Percentiles rank a stretch among this genome's conserved stretches.
These are phyloP conservation scores for Dunaliella salina DNA, from an alignment of 163 green algal species.

Conservation along the genomic window DNA sequence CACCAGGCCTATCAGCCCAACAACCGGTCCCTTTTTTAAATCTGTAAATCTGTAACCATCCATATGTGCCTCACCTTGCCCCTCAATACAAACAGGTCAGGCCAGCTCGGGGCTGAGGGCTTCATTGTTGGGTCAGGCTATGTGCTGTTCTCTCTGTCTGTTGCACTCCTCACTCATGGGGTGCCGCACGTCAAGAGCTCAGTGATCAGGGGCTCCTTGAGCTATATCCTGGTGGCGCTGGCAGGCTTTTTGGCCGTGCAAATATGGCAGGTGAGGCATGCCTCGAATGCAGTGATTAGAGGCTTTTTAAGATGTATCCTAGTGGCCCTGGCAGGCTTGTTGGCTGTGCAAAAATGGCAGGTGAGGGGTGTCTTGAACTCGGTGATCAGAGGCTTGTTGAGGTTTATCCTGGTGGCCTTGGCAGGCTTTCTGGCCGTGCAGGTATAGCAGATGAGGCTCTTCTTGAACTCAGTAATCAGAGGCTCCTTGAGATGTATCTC, in stretches of 20 bases:
- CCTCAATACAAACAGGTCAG: not conserved
- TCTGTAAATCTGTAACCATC: no score
- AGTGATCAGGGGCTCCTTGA: conserved; percentile 6
- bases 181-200: conserved; percentile 29
- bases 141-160: conserved; percentile 32
- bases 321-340: conserved; percentile 16
- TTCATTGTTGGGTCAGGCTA: conserved; percentile 72
- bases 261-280: not conserved
- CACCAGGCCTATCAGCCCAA: no score
- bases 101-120: conserved; percentile 73
- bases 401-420: conserved; percentile 20
- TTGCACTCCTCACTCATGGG: conserved; percentile 41
- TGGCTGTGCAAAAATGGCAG: not conserved
- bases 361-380: conserved; percentile 1
- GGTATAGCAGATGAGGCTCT: not conserved
- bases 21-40: no score
- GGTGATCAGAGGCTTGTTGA: conserved; percentile 6
- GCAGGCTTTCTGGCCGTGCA: conserved; percentile 9
- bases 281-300: conserved; percentile 2
- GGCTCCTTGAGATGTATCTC: conserved; percentile 16
- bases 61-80: no score
- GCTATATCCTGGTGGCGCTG: conserved; percentile 20
- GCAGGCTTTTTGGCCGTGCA: conserved; percentile 9
- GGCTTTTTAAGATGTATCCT: conserved; percentile 16
- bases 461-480: conserved; percentile 7